These are phyloP conservation scores for Zizania latifolia DNA, from an alignment of 176 grass and related monocot genomes.

Conservation along the genomic window DNA sequence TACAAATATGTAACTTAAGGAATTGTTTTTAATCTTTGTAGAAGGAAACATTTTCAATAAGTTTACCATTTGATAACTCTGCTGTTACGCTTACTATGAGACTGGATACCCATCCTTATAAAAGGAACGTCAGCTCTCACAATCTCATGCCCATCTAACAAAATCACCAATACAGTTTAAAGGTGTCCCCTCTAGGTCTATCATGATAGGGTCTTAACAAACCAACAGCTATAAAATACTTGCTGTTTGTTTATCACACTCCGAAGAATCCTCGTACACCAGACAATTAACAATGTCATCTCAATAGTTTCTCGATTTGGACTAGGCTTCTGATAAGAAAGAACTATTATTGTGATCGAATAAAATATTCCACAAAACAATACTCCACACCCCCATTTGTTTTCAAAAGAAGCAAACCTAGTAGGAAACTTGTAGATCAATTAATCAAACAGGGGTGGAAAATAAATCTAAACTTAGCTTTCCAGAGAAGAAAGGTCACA, in stretches of 20 bases:
- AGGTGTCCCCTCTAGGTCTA: background rate
- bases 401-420: background rate
- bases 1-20: constrained; percentile 10
- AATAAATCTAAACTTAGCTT: constrained; percentile 15
- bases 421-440: constrained; percentile 9
- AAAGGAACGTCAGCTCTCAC: background rate
- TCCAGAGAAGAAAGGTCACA: constrained; percentile 18
- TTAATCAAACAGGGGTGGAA: constrained; percentile 20
- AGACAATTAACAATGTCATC: background rate
- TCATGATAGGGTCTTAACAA: background rate
- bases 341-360: background rate
- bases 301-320: background rate
- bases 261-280: background rate
- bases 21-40: background rate
- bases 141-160: background rate
- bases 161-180: background rate
- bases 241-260: background rate
- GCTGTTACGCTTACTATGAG: background rate
- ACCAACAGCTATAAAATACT: background rate
- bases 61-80: background rate
- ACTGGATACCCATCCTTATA: background rate
- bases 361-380: constrained; percentile 11
- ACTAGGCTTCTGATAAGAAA: background rate
- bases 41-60: background rate
- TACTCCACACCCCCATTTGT: constrained; percentile 4